These are phyloP conservation scores for Oryza rufipogon DNA, from an alignment of 176 grass and related monocot genomes.

Conservation along the genomic window DNA sequence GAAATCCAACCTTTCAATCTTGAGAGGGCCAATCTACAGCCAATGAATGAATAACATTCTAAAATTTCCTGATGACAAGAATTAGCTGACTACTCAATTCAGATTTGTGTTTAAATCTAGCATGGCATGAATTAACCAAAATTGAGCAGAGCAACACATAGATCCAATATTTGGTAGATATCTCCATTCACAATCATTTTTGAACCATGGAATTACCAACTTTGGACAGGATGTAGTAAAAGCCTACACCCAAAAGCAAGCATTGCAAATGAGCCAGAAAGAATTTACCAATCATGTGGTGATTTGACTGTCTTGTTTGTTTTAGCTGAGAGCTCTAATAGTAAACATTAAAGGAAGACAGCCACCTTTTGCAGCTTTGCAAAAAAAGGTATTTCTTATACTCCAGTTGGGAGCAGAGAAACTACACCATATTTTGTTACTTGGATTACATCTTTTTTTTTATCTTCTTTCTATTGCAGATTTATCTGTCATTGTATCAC, in stretches of 20 bases:
- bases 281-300: not conserved
- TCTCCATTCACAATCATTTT: not conserved
- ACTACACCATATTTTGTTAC: not conserved
- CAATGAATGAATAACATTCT: slow-evolving; percentile 31
- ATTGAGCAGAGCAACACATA: not conserved
- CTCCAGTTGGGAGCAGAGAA: not conserved
- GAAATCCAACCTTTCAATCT: slow-evolving; percentile 80
- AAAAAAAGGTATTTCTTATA: not conserved
- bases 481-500: not conserved
- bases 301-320: slow-evolving; percentile 21
- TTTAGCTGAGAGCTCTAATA: not conserved
- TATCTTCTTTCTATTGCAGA: not conserved
- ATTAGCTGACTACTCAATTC: slow-evolving; percentile 19
- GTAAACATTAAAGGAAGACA: not conserved
- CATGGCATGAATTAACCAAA: not conserved
- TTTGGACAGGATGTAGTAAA: not conserved
- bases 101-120: not conserved
- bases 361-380: not conserved
- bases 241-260: not conserved
- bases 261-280: not conserved
- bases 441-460: not conserved
- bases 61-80: not conserved
- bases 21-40: slow-evolving; percentile 71
- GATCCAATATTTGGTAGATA: not conserved
- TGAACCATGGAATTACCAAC: not conserved